phyloP scores from a whole-genome alignment of 257 asterid genomes.

The Fraxinus quadrangulata region DNA sequence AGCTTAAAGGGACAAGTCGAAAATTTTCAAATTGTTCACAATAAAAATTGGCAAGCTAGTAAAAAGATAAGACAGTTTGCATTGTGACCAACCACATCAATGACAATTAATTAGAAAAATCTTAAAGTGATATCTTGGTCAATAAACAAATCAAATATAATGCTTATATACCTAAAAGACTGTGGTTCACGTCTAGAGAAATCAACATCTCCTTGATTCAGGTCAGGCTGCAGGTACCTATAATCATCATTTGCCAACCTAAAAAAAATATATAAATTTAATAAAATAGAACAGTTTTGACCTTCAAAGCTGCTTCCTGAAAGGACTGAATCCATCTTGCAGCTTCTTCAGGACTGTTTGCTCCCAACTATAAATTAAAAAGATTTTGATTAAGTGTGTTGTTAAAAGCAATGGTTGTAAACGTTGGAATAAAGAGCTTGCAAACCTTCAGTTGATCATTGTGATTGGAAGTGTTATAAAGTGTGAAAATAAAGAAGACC shows the following conservation, averaged over 20 bases:
- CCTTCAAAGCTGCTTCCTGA: slow-evolving; percentile 90
- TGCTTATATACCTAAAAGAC: slow-evolving; percentile 60
- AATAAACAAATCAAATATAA: slow-evolving; percentile 20
- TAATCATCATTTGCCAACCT: slow-evolving; percentile 39
- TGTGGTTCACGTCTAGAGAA: slow-evolving; percentile 44
- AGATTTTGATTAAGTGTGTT: slow-evolving; percentile 25
- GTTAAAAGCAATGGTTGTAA: slow-evolving; percentile 20
- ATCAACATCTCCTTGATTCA: slow-evolving; percentile 51
- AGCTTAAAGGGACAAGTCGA: not conserved
- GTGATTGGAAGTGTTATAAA: slow-evolving; percentile 82
- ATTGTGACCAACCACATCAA: slow-evolving; percentile 17
- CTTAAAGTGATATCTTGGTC: slow-evolving; percentile 5
- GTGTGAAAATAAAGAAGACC: slow-evolving; percentile 64
- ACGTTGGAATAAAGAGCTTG: slow-evolving; percentile 26
- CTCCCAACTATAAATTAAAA: slow-evolving; percentile 73
- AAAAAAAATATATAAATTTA: slow-evolving; percentile 16
- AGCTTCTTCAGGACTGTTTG: slow-evolving; percentile 96
- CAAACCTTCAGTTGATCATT: slow-evolving; percentile 88
- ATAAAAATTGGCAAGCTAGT: slow-evolving; percentile 28
- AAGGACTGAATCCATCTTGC: slow-evolving; percentile 94
- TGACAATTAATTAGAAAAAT: slow-evolving; percentile 16
- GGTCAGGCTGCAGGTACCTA: slow-evolving; percentile 59
- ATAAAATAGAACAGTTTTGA: slow-evolving; percentile 34
- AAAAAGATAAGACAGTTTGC: slow-evolving; percentile 1
- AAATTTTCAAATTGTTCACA: slow-evolving; percentile 1